Evolutionary conservation across 1,139 yeast genomes (phyloP).

Genomic region (Suhomyces maxii): DNA sequence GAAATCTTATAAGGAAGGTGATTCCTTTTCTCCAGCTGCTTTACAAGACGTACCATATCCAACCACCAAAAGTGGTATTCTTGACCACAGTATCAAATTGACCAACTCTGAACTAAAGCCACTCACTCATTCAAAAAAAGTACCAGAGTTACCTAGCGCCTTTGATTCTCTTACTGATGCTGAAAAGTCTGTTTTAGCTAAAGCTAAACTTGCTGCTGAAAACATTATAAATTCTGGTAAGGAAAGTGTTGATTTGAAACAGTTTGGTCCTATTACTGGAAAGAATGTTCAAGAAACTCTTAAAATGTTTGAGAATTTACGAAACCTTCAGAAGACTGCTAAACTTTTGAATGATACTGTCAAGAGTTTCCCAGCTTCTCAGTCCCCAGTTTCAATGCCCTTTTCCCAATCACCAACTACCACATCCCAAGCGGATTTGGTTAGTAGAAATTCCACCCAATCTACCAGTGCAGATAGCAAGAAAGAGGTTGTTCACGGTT

Average conservation of each 20-base stretch:
- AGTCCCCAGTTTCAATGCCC: not conserved
- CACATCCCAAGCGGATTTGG: not conserved
- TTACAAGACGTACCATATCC: not conserved
- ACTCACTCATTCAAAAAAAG: not conserved
- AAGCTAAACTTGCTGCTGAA: too few species aligned
- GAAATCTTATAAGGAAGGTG: conserved; percentile 1
- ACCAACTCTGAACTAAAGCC: not conserved
- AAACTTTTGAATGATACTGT: not conserved
- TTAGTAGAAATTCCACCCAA: too few species aligned
- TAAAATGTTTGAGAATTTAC: not conserved
- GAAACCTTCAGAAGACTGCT: not conserved
- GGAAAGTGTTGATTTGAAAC: not conserved
- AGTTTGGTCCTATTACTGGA: not conserved
- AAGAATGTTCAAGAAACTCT: not conserved
- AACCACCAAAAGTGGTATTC: not conserved
- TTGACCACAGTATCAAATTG: conserved; percentile 4
- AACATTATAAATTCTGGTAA: not conserved
- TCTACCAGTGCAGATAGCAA: too few species aligned
- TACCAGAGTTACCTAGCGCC: not conserved
- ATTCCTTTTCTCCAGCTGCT: not conserved
- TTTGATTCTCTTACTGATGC: too few species aligned
- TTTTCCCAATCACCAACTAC: not conserved
- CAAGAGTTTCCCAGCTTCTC: not conserved
- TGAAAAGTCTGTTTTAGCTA: too few species aligned
- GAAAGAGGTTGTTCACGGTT: too few species aligned